These are phyloP conservation scores for Colletotrichum spaethianum DNA, from an alignment of 2,329 filamentous ascomycete species.

Conservation along the genomic window DNA sequence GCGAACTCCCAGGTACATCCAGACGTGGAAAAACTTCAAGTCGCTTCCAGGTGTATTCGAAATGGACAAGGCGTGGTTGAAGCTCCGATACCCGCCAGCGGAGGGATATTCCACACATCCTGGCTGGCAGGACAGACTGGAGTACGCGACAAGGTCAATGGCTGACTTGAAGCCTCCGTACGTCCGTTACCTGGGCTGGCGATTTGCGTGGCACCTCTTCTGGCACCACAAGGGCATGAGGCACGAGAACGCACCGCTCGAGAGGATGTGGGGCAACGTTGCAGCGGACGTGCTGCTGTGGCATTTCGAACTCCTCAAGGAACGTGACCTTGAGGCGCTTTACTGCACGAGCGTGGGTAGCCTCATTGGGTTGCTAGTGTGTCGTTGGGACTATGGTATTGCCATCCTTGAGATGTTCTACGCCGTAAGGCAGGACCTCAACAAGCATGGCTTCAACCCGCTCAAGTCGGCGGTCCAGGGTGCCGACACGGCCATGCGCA, in stretches of 20 bases:
- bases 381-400: background rate
- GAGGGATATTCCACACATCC: background rate
- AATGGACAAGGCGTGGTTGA: background rate
- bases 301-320: background rate
- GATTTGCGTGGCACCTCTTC: slow-evolving; percentile 17
- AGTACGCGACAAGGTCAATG: background rate
- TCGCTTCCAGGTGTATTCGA: background rate
- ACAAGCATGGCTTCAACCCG: slow-evolving; percentile 1
- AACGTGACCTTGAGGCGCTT: background rate
- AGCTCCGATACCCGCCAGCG: background rate
- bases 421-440: background rate
- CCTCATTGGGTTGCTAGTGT: background rate
- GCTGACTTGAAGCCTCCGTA: background rate
- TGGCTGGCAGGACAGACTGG: slow-evolving; percentile 3
- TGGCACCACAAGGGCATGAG: slow-evolving; percentile 1
- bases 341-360: background rate
- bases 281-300: slow-evolving; percentile 4
- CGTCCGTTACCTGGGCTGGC: slow-evolving; percentile 1
- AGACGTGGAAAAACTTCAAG: background rate
- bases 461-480: slow-evolving; percentile 4
- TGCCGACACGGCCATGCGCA: slow-evolving; percentile 5
- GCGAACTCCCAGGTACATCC: background rate
- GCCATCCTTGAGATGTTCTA: background rate
- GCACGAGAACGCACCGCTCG: slow-evolving; percentile 1
- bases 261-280: slow-evolving; percentile 16